Conservation (phyloP, 1,139 yeast genomes). For the Yamadazyma atmosphaerica region DNA sequence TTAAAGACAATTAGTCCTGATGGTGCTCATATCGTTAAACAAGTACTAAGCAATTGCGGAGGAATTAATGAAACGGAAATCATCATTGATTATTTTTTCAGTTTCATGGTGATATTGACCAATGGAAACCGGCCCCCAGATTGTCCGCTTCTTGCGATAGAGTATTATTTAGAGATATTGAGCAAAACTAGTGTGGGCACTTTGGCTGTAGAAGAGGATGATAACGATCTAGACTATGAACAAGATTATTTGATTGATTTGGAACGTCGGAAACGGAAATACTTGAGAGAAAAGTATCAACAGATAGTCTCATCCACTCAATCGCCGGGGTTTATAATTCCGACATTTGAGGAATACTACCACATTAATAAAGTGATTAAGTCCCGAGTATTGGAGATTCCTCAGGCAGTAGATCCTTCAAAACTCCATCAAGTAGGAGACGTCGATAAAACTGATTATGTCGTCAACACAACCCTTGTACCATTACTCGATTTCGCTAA, state of each 20-base stretch:
- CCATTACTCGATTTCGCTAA: conserved; percentile 71
- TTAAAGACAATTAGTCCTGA: conserved; percentile 21
- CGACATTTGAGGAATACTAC: conserved; percentile 28
- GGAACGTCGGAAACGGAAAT: conserved; percentile 16
- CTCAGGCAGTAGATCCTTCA: conserved; percentile 28
- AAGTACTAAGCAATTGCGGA: conserved; percentile 20
- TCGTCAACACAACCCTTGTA: conserved; percentile 56
- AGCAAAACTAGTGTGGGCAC: conserved; percentile 19
- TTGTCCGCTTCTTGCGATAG: conserved; percentile 14
- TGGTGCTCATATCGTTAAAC: conserved; percentile 22
- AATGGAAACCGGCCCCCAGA: conserved; percentile 2
- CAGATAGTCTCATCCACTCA: conserved; percentile 9
- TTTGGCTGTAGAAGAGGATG: conserved; percentile 6
- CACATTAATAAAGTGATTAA: conserved; percentile 52
- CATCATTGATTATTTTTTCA: conserved; percentile 28
- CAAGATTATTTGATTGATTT: conserved; percentile 15
- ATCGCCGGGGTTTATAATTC: conserved; percentile 13
- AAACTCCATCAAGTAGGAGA: conserved; percentile 1
- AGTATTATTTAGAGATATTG: conserved; percentile 29
- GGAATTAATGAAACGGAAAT: conserved; percentile 30
- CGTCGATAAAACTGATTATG: conserved; percentile 32
- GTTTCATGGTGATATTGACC: conserved; percentile 18
- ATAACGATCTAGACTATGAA: conserved; percentile 2
- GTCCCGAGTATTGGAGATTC: conserved; percentile 65
- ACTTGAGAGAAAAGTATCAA: conserved; percentile 15